A percentile compares a stretch with the other conserved stretches of the same genome.
These are phyloP conservation scores for Corchorus olitorius DNA, from an alignment of 345 rosid species.

Conservation along the genomic window DNA sequence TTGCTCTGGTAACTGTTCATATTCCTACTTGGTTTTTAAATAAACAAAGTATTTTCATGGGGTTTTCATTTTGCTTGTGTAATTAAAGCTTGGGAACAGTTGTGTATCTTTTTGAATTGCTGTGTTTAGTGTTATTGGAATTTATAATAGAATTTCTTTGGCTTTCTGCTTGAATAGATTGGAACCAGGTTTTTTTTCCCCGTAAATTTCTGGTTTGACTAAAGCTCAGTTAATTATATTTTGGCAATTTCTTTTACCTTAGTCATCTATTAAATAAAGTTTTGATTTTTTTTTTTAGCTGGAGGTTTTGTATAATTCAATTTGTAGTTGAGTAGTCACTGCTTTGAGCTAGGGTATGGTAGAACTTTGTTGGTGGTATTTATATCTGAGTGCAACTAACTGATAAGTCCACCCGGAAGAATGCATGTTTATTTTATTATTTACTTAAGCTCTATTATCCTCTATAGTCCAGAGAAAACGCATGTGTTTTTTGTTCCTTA, in stretches of 20 bases:
- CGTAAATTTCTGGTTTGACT: neutral
- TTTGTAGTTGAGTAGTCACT: neutral
- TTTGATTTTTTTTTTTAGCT: neutral
- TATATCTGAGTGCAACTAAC: slow-evolving; percentile 6
- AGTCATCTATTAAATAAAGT: neutral
- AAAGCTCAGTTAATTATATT: neutral
- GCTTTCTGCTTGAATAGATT: slow-evolving; percentile 12
- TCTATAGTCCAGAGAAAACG: too few relatives aligned
- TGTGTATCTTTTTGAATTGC: slow-evolving; percentile 12
- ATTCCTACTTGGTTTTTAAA: slow-evolving; percentile 44
- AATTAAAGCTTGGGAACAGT: slow-evolving; percentile 12
- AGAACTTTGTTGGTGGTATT: neutral
- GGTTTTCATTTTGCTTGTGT: slow-evolving; percentile 14
- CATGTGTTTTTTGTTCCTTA: neutral
- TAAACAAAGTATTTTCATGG: slow-evolving; percentile 23
- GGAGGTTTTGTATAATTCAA: neutral
- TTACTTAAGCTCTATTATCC: too few relatives aligned
- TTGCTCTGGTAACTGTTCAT: slow-evolving; percentile 80
- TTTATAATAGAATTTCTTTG: neutral
- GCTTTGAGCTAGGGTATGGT: neutral
- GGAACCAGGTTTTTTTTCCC: neutral
- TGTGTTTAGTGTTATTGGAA: slow-evolving; percentile 16
- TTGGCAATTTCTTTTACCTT: neutral
- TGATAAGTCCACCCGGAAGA: neutral
- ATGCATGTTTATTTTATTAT: neutral